A percentile compares a stretch with the other conserved stretches of the same genome.
Evolutionary conservation across 805 yeast genomes (phyloP).

Genomic region (Metschnikowia cerradonensis): DNA sequence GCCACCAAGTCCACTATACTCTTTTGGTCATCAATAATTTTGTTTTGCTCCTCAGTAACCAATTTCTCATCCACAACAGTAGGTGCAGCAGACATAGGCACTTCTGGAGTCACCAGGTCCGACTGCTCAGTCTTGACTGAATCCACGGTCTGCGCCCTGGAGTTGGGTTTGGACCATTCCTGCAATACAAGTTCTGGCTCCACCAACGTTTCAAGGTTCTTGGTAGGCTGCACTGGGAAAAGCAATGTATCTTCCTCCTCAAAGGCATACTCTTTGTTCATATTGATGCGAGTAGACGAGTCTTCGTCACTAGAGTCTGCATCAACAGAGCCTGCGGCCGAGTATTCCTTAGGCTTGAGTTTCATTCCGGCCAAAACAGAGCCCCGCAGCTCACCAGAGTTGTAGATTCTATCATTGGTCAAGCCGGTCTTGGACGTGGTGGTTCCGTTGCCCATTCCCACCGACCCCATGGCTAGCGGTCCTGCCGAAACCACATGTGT

Average conservation of each 20-base stretch:
- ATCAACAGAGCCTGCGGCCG: slow-evolving; percentile 12
- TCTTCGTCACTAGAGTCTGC: slow-evolving; percentile 43
- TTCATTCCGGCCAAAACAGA: slow-evolving; percentile 38
- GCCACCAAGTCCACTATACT: slow-evolving; percentile 27
- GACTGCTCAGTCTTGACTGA: slow-evolving; percentile 29
- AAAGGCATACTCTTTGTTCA: slow-evolving; percentile 57
- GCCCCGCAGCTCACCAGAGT: slow-evolving; percentile 36
- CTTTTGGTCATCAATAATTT: slow-evolving; percentile 29
- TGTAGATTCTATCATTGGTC: slow-evolving; percentile 37
- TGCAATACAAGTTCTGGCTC: slow-evolving; percentile 18
- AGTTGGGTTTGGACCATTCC: slow-evolving; percentile 14
- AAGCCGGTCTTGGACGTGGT: slow-evolving; percentile 24
- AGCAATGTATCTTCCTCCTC: slow-evolving; percentile 51
- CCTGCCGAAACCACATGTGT: slow-evolving; percentile 71
- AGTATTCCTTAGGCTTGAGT: slow-evolving; percentile 24
- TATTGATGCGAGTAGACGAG: slow-evolving; percentile 49
- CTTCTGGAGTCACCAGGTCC: slow-evolving; percentile 29
- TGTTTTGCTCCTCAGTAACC: slow-evolving; percentile 29
- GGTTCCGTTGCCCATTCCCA: slow-evolving; percentile 36
- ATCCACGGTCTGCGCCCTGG: slow-evolving; percentile 13
- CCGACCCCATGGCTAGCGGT: slow-evolving; percentile 65
- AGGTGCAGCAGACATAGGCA: slow-evolving; percentile 9
- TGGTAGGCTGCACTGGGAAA: slow-evolving; percentile 69
- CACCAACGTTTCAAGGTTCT: slow-evolving; percentile 32
- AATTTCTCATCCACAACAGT: slow-evolving; percentile 23